Conservation (phyloP, 257 asterid species). For the Solanum ossicruentum region DNA sequence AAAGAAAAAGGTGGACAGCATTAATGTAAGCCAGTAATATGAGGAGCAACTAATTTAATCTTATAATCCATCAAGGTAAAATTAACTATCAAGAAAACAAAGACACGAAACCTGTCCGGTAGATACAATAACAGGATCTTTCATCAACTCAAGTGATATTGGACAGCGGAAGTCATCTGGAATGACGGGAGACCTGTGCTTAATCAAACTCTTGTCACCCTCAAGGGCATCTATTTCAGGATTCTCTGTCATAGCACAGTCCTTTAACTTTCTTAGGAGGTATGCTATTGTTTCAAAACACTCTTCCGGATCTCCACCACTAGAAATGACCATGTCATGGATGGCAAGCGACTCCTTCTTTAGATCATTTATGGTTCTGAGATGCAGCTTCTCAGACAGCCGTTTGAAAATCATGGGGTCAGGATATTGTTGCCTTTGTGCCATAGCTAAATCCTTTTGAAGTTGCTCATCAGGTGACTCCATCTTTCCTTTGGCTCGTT, state of each 20-base stretch:
- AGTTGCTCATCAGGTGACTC: slow-evolving; percentile 80
- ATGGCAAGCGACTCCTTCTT: slow-evolving; percentile 70
- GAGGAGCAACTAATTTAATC: background rate
- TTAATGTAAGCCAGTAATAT: background rate
- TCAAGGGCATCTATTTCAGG: slow-evolving; percentile 47
- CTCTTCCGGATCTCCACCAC: slow-evolving; percentile 69
- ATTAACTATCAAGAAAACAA: background rate
- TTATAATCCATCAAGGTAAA: background rate
- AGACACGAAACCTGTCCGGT: slow-evolving; percentile 74
- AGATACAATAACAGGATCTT: slow-evolving; percentile 96
- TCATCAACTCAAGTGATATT: slow-evolving; percentile 94
- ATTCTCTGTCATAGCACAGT: slow-evolving; percentile 40
- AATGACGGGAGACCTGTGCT: slow-evolving; percentile 80
- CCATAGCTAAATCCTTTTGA: slow-evolving; percentile 65
- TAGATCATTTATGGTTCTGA: slow-evolving; percentile 53
- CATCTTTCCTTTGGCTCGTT: slow-evolving; percentile 58
- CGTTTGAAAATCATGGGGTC: slow-evolving; percentile 54
- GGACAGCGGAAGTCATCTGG: slow-evolving; percentile 98
- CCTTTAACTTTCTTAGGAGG: slow-evolving; percentile 69
- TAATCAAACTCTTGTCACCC: slow-evolving; percentile 42
- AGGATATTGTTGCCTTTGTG: slow-evolving; percentile 63
- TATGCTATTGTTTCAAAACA: slow-evolving; percentile 62
- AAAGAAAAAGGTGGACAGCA: background rate
- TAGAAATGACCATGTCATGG: slow-evolving; percentile 72
- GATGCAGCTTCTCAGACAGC: slow-evolving; percentile 78